Conservation (phyloP, 2,329 filamentous ascomycete species). For the Talaromyces verruculosus region DNA sequence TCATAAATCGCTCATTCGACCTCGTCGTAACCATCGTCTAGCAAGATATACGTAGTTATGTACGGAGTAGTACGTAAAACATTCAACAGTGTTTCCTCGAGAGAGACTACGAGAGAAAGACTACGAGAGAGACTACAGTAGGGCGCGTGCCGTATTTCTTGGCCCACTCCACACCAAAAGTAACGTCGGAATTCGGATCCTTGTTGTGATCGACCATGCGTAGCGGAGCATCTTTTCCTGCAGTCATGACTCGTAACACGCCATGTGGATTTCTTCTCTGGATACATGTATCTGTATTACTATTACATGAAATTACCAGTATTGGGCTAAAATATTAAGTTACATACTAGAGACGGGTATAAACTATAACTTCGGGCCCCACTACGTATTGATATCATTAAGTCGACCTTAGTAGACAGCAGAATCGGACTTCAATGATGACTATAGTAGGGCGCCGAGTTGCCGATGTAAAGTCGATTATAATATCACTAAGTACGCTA, state of each 20-base stretch:
- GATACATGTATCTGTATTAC: not conserved
- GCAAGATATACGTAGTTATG: not conserved
- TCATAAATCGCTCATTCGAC: conserved; percentile 1
- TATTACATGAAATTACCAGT: not conserved
- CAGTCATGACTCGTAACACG: not conserved
- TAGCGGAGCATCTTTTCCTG: not conserved
- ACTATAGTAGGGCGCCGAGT: not conserved
- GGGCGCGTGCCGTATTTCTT: not conserved
- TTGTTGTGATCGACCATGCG: not conserved
- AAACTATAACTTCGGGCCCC: not conserved
- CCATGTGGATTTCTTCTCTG: not conserved
- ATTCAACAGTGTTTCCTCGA: not conserved
- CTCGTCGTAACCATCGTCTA: not conserved
- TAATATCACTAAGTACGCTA: not conserved
- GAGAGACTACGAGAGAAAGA: too few relatives aligned
- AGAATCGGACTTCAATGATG: not conserved
- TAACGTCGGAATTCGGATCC: not conserved
- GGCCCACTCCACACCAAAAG: not conserved
- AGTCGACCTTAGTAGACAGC: not conserved
- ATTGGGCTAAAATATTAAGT: not conserved
- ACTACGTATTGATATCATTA: not conserved
- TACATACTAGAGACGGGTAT: not conserved
- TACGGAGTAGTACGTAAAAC: not conserved
- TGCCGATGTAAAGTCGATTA: not conserved
- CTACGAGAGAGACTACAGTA: not conserved